Evolutionary conservation across 2,329 filamentous ascomycete genomes (phyloP).

Genomic region (Fusarium poae): DNA sequence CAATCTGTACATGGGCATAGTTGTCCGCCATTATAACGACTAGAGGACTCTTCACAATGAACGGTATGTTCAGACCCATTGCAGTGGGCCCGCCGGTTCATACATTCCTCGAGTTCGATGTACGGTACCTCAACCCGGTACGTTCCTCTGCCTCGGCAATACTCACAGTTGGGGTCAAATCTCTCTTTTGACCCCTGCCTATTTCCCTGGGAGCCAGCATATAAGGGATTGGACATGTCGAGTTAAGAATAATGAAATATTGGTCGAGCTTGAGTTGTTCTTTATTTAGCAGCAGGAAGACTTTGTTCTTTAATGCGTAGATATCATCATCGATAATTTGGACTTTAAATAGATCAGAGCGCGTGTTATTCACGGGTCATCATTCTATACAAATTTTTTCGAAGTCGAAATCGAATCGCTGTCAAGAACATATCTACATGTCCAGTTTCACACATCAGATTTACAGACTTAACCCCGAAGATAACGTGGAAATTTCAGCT

Average conservation of each 20-base stretch:
- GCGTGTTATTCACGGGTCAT: background rate
- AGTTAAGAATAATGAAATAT: background rate
- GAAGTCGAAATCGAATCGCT: background rate
- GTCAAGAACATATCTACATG: background rate
- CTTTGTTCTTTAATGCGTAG: rapidly evolving
- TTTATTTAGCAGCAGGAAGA: background rate
- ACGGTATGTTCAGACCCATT: background rate
- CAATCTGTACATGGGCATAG: background rate
- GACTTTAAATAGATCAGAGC: background rate
- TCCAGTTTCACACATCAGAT: background rate
- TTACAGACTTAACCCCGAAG: background rate
- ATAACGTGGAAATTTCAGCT: background rate
- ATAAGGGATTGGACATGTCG: background rate
- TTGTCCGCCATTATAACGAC: rapidly evolving
- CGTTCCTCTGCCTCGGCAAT: background rate
- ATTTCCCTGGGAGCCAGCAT: background rate
- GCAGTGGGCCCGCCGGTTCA: background rate
- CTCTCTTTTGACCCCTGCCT: background rate
- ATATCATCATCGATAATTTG: background rate
- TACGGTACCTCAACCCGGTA: background rate
- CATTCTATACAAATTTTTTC: rapidly evolving
- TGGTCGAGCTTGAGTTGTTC: background rate
- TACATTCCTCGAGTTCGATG: background rate
- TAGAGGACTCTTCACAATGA: background rate
- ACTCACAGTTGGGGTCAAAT: background rate